phyloP scores from a whole-genome alignment of 176 grass and related monocot genomes.

The Tuctoria greenei region DNA sequence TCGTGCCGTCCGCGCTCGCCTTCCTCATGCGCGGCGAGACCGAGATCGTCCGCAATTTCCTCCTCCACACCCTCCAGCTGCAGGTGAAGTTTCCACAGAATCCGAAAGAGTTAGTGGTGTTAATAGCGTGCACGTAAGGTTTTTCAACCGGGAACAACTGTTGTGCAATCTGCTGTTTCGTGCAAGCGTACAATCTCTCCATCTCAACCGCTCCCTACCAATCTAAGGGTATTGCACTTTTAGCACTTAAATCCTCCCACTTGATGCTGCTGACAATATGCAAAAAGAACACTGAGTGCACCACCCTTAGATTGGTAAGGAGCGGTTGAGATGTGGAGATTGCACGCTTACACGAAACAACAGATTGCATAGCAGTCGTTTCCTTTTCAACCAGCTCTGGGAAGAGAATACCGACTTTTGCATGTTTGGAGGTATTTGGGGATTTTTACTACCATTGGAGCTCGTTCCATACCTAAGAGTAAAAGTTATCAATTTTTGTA shows the following conservation, averaged over 20 bases:
- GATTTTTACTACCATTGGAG: neutral
- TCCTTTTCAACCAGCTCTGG: neutral
- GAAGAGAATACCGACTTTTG: constrained; percentile 16
- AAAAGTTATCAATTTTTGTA: neutral
- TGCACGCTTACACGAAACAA: too few relatives aligned
- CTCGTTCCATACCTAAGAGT: neutral
- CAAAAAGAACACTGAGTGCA: too few relatives aligned
- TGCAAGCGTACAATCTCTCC: too few relatives aligned
- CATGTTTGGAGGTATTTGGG: constrained; percentile 1
- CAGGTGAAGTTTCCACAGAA: constrained; percentile 51
- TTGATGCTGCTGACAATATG: too few relatives aligned
- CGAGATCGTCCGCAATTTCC: constrained; percentile 95
- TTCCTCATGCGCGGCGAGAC: constrained; percentile 94
- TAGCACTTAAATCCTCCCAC: too few relatives aligned
- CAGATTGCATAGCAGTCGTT: too few relatives aligned
- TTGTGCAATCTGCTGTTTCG: too few relatives aligned
- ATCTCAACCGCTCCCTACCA: too few relatives aligned
- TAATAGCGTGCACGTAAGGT: constrained; percentile 31
- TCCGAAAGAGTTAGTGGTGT: neutral
- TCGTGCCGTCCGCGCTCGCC: constrained; percentile 90
- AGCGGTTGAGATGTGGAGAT: too few relatives aligned
- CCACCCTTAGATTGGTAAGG: too few relatives aligned
- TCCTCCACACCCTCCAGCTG: constrained; percentile 93
- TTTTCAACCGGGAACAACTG: too few relatives aligned
- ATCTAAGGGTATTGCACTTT: too few relatives aligned